Percentiles rank a stretch among this genome's conserved stretches.
Evolutionary conservation across 2,329 filamentous ascomycete genomes (phyloP).

Genomic region (Xylariaceae sp.): DNA sequence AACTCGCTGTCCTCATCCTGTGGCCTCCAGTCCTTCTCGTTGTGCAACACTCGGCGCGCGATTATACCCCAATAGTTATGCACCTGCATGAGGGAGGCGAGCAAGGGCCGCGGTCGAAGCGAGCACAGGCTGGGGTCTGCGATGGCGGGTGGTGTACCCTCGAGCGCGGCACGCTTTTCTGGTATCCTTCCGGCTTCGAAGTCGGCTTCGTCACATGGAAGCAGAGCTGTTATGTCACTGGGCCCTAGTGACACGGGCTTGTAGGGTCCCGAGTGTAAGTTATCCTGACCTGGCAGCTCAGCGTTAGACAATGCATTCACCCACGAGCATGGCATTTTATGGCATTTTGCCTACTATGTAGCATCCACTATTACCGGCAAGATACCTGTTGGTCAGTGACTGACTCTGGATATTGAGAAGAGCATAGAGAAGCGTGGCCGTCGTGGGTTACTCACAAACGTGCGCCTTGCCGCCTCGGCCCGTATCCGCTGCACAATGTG

Average conservation of each 20-base stretch:
- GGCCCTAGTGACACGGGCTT: constrained; percentile 47
- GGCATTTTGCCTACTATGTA: constrained; percentile 39
- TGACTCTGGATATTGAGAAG: no score
- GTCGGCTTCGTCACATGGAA: constrained; percentile 48
- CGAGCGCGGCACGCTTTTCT: constrained; percentile 45
- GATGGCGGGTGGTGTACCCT: constrained; percentile 46
- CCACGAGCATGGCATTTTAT: constrained; percentile 7
- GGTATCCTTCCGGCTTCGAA: constrained; percentile 46
- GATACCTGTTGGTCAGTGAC: neutral
- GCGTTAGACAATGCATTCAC: constrained; percentile 4
- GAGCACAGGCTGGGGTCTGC: constrained; percentile 39
- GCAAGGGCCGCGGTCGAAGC: constrained; percentile 44
- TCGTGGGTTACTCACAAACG: constrained; percentile 39
- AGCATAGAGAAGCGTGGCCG: no score
- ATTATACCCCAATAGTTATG: constrained; percentile 51
- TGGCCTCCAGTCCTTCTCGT: constrained; percentile 38
- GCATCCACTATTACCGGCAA: constrained; percentile 51
- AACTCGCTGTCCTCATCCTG: constrained; percentile 46
- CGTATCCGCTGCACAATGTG: constrained; percentile 41
- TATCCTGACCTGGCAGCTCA: constrained; percentile 42
- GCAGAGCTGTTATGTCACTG: constrained; percentile 48
- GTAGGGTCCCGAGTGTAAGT: constrained; percentile 47
- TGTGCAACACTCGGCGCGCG: constrained; percentile 42
- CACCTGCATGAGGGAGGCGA: constrained; percentile 50
- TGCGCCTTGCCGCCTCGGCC: constrained; percentile 52